phyloP scores from a whole-genome alignment of 306 rosid genomes.

The Rosa rugosa region DNA sequence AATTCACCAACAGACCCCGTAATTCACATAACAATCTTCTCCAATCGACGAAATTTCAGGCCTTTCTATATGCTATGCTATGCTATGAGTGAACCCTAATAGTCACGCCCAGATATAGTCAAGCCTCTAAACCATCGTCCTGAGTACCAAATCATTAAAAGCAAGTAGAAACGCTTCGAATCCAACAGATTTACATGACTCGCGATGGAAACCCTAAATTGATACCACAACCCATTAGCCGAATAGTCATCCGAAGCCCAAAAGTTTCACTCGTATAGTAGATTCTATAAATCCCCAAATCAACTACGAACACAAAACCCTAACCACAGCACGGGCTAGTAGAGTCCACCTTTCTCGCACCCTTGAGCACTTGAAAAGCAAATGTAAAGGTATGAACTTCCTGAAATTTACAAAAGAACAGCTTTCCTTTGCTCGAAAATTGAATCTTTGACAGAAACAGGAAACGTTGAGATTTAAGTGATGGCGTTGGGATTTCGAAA shows the following conservation, averaged over 20 bases:
- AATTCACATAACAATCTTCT: slow-evolving; percentile 28
- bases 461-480: neutral
- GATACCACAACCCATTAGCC: neutral
- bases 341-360: neutral
- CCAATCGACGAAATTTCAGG: slow-evolving; percentile 6
- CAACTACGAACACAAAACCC: slow-evolving; percentile 6
- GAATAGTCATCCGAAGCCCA: neutral
- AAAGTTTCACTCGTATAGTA: neutral
- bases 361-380: neutral
- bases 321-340: neutral
- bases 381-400: neutral
- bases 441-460: neutral
- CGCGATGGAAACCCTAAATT: slow-evolving; percentile 20
- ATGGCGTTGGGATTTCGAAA: neutral
- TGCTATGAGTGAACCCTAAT: neutral
- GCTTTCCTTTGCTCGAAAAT: neutral
- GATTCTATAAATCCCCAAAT: slow-evolving; percentile 14
- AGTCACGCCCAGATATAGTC: neutral
- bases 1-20: slow-evolving; percentile 27
- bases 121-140: slow-evolving; percentile 5
- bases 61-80: too few relatives aligned
- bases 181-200: slow-evolving; percentile 11
- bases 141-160: slow-evolving; percentile 8
- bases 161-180: slow-evolving; percentile 1
- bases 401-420: neutral